Evolutionary conservation across 192 early-diverging fungal species (phyloP).

Genomic region (Coemansia sp.): DNA sequence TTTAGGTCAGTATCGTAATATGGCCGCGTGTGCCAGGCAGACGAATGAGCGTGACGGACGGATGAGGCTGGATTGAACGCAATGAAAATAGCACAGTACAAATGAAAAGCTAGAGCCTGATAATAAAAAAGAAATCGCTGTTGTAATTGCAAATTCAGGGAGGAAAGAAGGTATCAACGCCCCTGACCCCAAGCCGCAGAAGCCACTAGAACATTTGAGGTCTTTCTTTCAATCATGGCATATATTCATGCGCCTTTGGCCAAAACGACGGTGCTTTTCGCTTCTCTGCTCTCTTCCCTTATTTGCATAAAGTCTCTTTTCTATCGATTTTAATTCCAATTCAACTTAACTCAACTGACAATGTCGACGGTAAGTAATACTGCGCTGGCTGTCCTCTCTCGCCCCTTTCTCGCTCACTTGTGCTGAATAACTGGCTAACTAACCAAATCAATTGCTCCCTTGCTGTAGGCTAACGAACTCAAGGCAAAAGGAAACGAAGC

Average conservation of each 20-base stretch:
- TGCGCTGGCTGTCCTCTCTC: not conserved
- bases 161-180: not conserved
- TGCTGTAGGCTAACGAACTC: slow-evolving; percentile 65
- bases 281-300: not conserved
- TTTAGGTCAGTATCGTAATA: not conserved
- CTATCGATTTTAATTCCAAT: not conserved
- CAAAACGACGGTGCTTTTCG: not conserved
- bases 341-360: not conserved
- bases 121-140: not conserved
- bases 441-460: not conserved
- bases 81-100: not conserved
- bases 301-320: not conserved
- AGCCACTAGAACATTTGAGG: slow-evolving; percentile 4
- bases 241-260: not conserved
- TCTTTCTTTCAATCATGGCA: not conserved
- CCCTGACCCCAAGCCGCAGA: not conserved
- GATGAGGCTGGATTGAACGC: not conserved
- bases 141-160: not conserved
- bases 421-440: not conserved
- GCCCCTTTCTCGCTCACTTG: not conserved
- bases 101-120: not conserved
- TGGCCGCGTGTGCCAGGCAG: not conserved
- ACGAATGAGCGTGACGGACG: not conserved
- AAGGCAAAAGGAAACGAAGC: slow-evolving; percentile 83
- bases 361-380: slow-evolving; percentile 12